These are phyloP conservation scores for Kickxella alabastrina DNA, from an alignment of 192 early-diverging fungal genomes.

Conservation along the genomic window DNA sequence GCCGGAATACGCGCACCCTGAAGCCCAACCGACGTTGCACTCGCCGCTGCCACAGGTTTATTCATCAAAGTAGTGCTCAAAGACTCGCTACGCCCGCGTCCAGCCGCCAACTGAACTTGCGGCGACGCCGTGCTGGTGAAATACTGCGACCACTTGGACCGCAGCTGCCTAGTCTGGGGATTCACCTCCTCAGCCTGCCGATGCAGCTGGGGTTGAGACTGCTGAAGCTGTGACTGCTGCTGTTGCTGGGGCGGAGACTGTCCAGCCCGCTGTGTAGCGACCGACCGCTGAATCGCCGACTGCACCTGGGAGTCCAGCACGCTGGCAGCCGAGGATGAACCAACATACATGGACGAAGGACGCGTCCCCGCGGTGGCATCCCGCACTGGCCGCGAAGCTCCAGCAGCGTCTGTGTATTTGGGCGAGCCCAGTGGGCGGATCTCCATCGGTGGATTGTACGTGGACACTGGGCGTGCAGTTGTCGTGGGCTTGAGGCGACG, in stretches of 20 bases:
- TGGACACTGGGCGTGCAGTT: too few relatives aligned
- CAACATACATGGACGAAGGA: constrained; percentile 40
- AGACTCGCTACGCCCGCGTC: constrained; percentile 30
- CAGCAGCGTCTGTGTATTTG: constrained; percentile 2
- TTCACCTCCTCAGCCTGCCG: constrained; percentile 1
- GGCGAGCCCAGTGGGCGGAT: too few relatives aligned
- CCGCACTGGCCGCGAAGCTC: constrained; percentile 19
- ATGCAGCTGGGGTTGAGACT: constrained; percentile 4
- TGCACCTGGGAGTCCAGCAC: constrained; percentile 31
- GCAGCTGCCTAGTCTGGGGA: constrained; percentile 9
- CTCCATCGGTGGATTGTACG: too few relatives aligned
- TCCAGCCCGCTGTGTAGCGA: constrained; percentile 8
- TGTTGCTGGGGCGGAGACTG: not conserved
- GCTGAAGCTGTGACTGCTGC: not conserved
- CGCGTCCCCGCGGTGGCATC: constrained; percentile 22
- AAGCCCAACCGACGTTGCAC: not conserved
- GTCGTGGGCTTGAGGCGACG: constrained; percentile 22
- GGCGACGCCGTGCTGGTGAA: constrained; percentile 33
- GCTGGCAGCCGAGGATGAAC: too few relatives aligned
- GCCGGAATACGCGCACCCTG: constrained; percentile 2
- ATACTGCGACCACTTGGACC: constrained; percentile 48
- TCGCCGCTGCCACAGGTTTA: not conserved
- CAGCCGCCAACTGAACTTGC: not conserved
- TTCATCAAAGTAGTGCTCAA: not conserved
- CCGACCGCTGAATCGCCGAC: constrained; percentile 38